phyloP scores from a whole-genome alignment of 228 moss, liverwort and hornwort genomes.

The Sphagnum fallax region DNA sequence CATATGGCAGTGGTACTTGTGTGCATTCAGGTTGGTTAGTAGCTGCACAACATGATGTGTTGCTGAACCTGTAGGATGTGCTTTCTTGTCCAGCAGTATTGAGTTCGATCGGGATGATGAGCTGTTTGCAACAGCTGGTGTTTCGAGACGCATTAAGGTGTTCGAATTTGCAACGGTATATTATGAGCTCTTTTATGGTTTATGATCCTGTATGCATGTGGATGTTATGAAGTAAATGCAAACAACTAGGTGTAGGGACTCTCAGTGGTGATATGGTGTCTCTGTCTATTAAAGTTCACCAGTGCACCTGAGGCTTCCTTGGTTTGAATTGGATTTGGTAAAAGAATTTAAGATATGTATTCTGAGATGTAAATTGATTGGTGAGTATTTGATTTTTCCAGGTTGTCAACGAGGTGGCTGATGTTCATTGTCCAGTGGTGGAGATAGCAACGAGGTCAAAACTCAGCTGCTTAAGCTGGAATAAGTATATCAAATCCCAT shows the following conservation, averaged over 20 bases:
- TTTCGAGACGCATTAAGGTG: conserved; percentile 90
- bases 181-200: not conserved
- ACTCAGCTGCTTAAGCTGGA: conserved; percentile 92
- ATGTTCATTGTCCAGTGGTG: conserved; percentile 89
- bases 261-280: too few species aligned
- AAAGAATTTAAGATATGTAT: too few species aligned
- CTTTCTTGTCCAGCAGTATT: conserved; percentile 51
- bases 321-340: too few species aligned
- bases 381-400: conserved; percentile 12
- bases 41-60: too few species aligned
- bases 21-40: not conserved
- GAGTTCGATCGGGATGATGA: conserved; percentile 98
- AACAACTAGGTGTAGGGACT: too few species aligned
- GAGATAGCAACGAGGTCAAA: conserved; percentile 95
- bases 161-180: conserved; percentile 88
- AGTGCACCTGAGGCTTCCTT: too few species aligned
- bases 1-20: conserved; percentile 5
- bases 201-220: too few species aligned
- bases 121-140: conserved; percentile 94
- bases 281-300: too few species aligned
- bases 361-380: too few species aligned
- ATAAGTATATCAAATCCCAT: conserved; percentile 82
- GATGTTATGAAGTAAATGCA: too few species aligned
- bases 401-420: conserved; percentile 94
- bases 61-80: not conserved